Evolutionary conservation across 1,284 basidiomycete species (phyloP).

Genomic region (Moesziomyces parantarcticus): DNA sequence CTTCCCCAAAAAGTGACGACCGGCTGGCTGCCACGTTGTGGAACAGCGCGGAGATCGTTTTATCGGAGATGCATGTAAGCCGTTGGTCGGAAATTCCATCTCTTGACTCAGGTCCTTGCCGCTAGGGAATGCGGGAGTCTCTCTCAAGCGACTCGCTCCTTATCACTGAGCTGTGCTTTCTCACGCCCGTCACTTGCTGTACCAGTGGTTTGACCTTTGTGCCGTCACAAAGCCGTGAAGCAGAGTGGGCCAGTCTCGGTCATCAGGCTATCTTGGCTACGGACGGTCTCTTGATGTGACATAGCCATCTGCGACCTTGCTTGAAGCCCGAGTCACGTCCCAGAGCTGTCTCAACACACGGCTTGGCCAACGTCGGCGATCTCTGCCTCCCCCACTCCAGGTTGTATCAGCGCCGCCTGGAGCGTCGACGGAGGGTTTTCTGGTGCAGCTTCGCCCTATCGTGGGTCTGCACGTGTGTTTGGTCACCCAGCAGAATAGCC

Average conservation of each 20-base stretch:
- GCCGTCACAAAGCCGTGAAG: background rate
- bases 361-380: too few relatives aligned
- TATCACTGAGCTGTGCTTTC: background rate
- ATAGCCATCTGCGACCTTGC: background rate
- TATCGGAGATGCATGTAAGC: background rate
- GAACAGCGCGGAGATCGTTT: conserved; percentile 1
- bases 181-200: background rate
- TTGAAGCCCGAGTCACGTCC: background rate
- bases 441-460: too few relatives aligned
- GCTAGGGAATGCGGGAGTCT: conserved; percentile 3
- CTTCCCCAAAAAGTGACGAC: conserved; percentile 3
- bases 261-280: background rate
- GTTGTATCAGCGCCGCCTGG: too few relatives aligned
- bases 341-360: too few relatives aligned
- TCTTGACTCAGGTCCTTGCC: conserved; percentile 13
- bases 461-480: too few relatives aligned
- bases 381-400: too few relatives aligned
- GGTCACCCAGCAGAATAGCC: too few relatives aligned
- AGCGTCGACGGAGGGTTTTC: too few relatives aligned
- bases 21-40: background rate
- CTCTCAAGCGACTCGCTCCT: background rate
- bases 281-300: too few relatives aligned
- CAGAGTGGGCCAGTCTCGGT: background rate
- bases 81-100: conserved; percentile 11
- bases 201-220: background rate